Percentiles rank a stretch among this genome's conserved stretches.
Evolutionary conservation across 352 stramenopile genomes (phyloP).

Genomic region (Phytophthora citricola): DNA sequence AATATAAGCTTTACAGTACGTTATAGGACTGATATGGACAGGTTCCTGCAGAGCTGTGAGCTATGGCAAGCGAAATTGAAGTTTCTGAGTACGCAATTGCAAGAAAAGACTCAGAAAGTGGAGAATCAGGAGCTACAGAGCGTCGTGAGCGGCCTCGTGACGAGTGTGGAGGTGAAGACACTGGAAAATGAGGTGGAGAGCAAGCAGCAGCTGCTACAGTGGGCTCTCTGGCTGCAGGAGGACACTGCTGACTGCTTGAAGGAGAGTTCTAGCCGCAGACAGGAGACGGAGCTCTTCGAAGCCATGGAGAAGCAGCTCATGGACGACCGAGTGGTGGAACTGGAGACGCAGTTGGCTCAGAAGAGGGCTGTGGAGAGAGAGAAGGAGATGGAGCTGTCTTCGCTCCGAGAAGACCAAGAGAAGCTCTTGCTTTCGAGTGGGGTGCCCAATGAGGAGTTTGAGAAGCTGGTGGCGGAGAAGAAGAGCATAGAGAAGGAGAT

Average conservation of each 20-base stretch:
- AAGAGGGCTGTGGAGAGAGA: constrained; percentile 46
- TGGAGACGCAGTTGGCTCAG: constrained; percentile 59
- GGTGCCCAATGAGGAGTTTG: constrained; percentile 32
- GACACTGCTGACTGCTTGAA: constrained; percentile 25
- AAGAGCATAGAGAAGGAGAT: constrained; percentile 27
- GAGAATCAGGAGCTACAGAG: constrained; percentile 41
- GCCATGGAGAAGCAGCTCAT: constrained; percentile 57
- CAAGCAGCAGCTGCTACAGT: constrained; percentile 24
- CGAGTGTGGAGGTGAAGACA: constrained; percentile 37
- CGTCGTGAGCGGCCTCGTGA: constrained; percentile 46
- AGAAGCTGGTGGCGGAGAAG: constrained; percentile 30
- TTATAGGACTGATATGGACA: constrained; percentile 42
- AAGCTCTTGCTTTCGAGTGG: constrained; percentile 31
- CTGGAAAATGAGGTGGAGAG: constrained; percentile 11
- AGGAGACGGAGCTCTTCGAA: constrained; percentile 50
- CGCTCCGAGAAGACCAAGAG: constrained; percentile 38
- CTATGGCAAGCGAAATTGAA: constrained; percentile 40
- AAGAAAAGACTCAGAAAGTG: constrained; percentile 15
- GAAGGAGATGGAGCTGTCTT: constrained; percentile 50
- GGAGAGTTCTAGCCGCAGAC: constrained; percentile 13
- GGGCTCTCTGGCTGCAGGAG: constrained; percentile 22
- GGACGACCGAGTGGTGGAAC: constrained; percentile 56
- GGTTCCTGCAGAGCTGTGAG: constrained; percentile 39
- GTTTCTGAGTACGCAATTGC: constrained; percentile 25
- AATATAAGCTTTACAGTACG: constrained; percentile 5